Conservation (phyloP, 1,284 basidiomycete species). For the Thecaphora thlaspeos region DNA sequence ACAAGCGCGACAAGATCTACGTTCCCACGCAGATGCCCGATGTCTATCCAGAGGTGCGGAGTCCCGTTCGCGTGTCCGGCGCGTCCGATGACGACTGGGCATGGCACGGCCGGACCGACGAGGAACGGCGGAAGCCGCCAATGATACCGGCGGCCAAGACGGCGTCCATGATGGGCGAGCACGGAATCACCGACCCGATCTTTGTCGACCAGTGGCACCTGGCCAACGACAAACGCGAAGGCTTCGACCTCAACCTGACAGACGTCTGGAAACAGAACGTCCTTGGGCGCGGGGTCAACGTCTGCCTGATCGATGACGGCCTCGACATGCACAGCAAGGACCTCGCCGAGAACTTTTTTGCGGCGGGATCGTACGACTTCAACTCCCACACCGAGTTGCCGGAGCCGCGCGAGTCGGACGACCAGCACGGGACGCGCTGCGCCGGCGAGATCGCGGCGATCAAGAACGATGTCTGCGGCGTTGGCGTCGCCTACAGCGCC, state of each 20-base stretch:
- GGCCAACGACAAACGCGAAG: slow-evolving; percentile 46
- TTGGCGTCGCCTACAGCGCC: slow-evolving; percentile 89
- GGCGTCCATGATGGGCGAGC: slow-evolving; percentile 42
- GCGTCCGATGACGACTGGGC: slow-evolving; percentile 11
- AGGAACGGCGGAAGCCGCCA: slow-evolving; percentile 36
- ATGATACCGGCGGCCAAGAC: slow-evolving; percentile 27
- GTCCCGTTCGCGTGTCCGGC: slow-evolving; percentile 6
- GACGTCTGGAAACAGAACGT: slow-evolving; percentile 82
- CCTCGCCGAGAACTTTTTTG: slow-evolving; percentile 83
- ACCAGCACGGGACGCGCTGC: slow-evolving; percentile 96
- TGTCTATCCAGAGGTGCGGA: slow-evolving; percentile 40
- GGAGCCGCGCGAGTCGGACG: slow-evolving; percentile 81
- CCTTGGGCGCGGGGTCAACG: slow-evolving; percentile 80
- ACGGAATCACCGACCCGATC: slow-evolving; percentile 81
- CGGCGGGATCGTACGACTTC: slow-evolving; percentile 90
- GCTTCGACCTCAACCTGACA: slow-evolving; percentile 79
- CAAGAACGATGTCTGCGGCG: slow-evolving; percentile 92
- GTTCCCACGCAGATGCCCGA: slow-evolving; percentile 47
- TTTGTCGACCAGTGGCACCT: slow-evolving; percentile 88
- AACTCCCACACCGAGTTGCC: slow-evolving; percentile 89
- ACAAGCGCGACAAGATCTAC: slow-evolving; percentile 55
- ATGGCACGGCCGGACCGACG: slow-evolving; percentile 15
- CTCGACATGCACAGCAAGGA: slow-evolving; percentile 87
- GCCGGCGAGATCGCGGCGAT: slow-evolving; percentile 96
- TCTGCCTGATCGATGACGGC: slow-evolving; percentile 93